Conservation (phyloP, 768 basidiomycete genomes). For the Macrolepiota dolichaula region DNA sequence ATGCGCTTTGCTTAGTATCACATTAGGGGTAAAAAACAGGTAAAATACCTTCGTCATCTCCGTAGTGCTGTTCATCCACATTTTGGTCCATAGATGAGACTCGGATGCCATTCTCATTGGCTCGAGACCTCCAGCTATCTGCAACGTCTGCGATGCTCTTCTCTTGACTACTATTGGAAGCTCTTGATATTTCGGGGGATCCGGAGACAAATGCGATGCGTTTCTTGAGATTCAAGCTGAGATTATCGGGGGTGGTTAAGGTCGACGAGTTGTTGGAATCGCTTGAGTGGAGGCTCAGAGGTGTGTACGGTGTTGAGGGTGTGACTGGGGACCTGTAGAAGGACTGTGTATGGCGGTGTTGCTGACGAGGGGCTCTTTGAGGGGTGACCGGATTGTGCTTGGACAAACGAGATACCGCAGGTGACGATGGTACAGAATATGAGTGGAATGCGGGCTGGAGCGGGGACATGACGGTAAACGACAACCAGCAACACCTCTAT, state of each 20-base stretch:
- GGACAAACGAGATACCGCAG: slow-evolving; percentile 37
- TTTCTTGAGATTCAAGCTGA: slow-evolving; percentile 35
- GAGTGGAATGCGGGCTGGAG: slow-evolving; percentile 18
- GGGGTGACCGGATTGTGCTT: slow-evolving; percentile 58
- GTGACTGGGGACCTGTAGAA: slow-evolving; percentile 58
- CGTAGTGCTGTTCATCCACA: slow-evolving; percentile 46
- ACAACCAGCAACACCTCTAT: slow-evolving; percentile 4
- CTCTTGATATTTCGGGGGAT: slow-evolving; percentile 26
- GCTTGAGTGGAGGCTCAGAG: slow-evolving; percentile 64
- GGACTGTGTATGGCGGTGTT: slow-evolving; percentile 42
- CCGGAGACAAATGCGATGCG: slow-evolving; percentile 41
- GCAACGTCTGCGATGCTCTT: slow-evolving; percentile 58
- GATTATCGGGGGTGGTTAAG: slow-evolving; percentile 59
- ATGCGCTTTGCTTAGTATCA: slow-evolving; percentile 35
- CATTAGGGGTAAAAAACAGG: slow-evolving; percentile 9
- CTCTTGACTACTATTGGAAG: slow-evolving; percentile 26
- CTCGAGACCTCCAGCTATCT: slow-evolving; percentile 69
- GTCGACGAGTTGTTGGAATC: slow-evolving; percentile 50
- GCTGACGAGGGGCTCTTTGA: slow-evolving; percentile 53
- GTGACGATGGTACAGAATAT: slow-evolving; percentile 45
- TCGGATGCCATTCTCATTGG: slow-evolving; percentile 69
- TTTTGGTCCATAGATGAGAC: slow-evolving; percentile 43
- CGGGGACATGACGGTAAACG: slow-evolving; percentile 12
- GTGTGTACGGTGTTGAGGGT: slow-evolving; percentile 67
- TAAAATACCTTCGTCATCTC: slow-evolving; percentile 42